These are phyloP conservation scores for Halenospora varia DNA, from an alignment of 495 filamentous ascomycete genomes.

Conservation along the genomic window DNA sequence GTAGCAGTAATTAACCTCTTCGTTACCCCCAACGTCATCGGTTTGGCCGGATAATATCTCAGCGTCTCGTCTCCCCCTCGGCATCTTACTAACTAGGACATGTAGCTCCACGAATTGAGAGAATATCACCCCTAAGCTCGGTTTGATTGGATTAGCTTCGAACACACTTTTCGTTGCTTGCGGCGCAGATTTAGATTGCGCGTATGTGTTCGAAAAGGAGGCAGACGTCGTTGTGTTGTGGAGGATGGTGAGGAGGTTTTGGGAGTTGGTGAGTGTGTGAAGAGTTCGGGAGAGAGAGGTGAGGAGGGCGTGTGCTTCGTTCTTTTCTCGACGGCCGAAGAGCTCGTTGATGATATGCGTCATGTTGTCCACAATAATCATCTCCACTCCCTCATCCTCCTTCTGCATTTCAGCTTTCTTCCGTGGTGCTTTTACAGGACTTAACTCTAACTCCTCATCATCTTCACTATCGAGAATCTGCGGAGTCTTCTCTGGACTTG, in stretches of 20 bases:
- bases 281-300: constrained; percentile 14
- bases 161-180: not conserved
- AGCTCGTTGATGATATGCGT: constrained; percentile 17
- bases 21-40: not conserved
- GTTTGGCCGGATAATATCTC: constrained; percentile 12
- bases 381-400: constrained; percentile 14
- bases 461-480: constrained; percentile 9
- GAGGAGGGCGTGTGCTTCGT: constrained; percentile 20
- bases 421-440: not conserved
- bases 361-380: constrained; percentile 20
- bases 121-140: constrained; percentile 20
- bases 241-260: constrained; percentile 22
- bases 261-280: constrained; percentile 2
- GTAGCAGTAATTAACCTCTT: constrained; percentile 9
- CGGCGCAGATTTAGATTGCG: constrained; percentile 8
- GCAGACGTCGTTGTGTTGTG: constrained; percentile 18
- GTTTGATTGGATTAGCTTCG: constrained; percentile 5
- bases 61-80: constrained; percentile 16
- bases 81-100: constrained; percentile 14
- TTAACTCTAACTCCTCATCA: not conserved
- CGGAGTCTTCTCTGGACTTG: not conserved
- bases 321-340: constrained; percentile 16
- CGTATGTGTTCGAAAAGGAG: not conserved
- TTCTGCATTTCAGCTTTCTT: not conserved
- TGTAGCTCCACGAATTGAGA: constrained; percentile 19